phyloP scores from a whole-genome alignment of 495 filamentous ascomycete genomes.

The Lasiosphaeris hirsuta region DNA sequence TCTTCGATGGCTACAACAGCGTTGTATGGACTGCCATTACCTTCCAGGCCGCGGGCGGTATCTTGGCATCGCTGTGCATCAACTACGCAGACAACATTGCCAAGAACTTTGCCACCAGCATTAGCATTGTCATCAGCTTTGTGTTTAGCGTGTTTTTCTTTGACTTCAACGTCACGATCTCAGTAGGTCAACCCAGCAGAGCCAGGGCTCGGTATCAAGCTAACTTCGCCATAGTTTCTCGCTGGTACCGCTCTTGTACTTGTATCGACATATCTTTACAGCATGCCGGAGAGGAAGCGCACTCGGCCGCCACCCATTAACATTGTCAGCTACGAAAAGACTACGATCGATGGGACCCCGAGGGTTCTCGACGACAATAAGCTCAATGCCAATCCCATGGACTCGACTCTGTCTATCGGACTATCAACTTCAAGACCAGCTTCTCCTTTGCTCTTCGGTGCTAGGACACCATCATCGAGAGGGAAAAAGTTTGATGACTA shows the following conservation, averaged over 20 bases:
- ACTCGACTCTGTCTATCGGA: constrained; percentile 49
- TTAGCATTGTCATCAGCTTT: constrained; percentile 82
- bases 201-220: not conserved
- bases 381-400: constrained; percentile 34
- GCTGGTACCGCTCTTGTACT: constrained; percentile 75
- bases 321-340: constrained; percentile 76
- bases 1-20: constrained; percentile 91
- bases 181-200: constrained; percentile 51
- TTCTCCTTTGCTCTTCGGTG: constrained; percentile 57
- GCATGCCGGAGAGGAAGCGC: constrained; percentile 51
- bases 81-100: constrained; percentile 84
- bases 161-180: constrained; percentile 64
- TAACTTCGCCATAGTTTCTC: constrained; percentile 61
- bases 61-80: constrained; percentile 78
- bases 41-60: constrained; percentile 78
- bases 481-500: constrained; percentile 41
- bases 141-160: constrained; percentile 83
- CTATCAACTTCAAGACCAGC: constrained; percentile 64
- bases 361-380: constrained; percentile 30
- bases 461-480: constrained; percentile 41
- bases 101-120: constrained; percentile 88
- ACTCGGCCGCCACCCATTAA: constrained; percentile 69
- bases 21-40: constrained; percentile 83
- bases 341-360: constrained; percentile 46
- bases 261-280: constrained; percentile 81